Conservation (phyloP, 2,329 filamentous ascomycete genomes). For the Hypoxylon rubiginosum region DNA sequence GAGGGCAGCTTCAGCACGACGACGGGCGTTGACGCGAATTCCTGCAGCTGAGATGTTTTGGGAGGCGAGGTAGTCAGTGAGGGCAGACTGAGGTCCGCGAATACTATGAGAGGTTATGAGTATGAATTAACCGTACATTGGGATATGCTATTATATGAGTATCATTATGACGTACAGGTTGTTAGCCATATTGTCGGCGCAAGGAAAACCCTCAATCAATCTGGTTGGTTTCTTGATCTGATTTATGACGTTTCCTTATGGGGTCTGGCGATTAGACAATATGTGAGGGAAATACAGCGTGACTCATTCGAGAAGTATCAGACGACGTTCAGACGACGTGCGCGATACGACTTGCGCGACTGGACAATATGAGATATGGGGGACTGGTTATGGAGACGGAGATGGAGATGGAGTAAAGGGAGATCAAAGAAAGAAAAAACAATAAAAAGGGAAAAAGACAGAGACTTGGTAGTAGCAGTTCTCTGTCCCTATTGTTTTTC, state of each 20-base stretch:
- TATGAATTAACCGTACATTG: background rate
- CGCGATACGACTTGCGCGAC: background rate
- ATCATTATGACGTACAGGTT: constrained; percentile 35
- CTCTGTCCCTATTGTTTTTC: background rate
- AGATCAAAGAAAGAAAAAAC: background rate
- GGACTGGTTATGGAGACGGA: background rate
- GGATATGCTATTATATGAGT: background rate
- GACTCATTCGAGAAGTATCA: background rate
- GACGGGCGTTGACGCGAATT: constrained; percentile 45
- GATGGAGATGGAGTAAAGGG: background rate
- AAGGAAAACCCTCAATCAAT: background rate
- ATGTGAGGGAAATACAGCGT: background rate
- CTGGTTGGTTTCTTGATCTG: background rate
- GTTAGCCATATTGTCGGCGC: constrained; percentile 32
- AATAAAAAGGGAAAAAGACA: background rate
- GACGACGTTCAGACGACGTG: background rate
- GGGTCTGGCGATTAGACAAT: background rate
- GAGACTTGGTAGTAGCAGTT: background rate
- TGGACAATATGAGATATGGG: background rate
- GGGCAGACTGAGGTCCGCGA: constrained; percentile 50
- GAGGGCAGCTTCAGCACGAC: constrained; percentile 11
- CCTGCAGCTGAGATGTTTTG: constrained; percentile 49
- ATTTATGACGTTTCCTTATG: background rate
- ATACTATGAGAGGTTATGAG: constrained; percentile 41
- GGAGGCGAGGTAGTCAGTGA: constrained; percentile 50